Evolutionary conservation across 345 rosid species (phyloP).

Genomic region (Crucihimalaya himalaica): DNA sequence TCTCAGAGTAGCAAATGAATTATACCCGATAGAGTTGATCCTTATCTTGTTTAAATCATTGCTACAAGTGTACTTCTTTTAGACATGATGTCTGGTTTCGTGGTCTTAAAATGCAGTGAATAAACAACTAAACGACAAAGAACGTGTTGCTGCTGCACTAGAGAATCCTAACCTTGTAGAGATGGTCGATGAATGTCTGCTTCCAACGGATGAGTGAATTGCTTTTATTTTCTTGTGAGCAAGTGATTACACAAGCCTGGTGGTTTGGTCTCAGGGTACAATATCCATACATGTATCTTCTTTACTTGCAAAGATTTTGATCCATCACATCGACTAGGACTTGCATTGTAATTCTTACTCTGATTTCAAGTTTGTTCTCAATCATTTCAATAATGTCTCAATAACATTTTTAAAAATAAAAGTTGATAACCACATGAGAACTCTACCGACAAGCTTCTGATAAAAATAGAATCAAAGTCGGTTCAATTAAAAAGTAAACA

Average conservation of each 20-base stretch:
- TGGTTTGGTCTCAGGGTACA: constrained; percentile 7
- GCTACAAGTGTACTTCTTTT: not conserved
- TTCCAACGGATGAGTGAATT: constrained; percentile 60
- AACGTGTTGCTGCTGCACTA: constrained; percentile 88
- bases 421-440: not conserved
- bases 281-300: constrained; percentile 5
- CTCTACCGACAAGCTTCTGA: constrained; percentile 22
- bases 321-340: constrained; percentile 9
- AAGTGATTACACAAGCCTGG: constrained; percentile 3
- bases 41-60: not conserved
- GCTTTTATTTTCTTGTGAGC: too few species aligned
- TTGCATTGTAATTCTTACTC: not conserved
- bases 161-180: constrained; percentile 93
- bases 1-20: not conserved
- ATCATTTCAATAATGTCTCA: not conserved
- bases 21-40: not conserved
- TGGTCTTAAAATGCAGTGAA: constrained; percentile 60
- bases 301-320: constrained; percentile 6
- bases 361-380: not conserved
- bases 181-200: constrained; percentile 85
- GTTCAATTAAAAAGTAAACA: constrained; percentile 3
- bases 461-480: constrained; percentile 16
- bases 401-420: too few species aligned
- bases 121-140: constrained; percentile 91
- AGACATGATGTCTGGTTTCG: not conserved